Conservation (phyloP, 192 early-diverging fungal species). For the Coemansia asiatica region DNA sequence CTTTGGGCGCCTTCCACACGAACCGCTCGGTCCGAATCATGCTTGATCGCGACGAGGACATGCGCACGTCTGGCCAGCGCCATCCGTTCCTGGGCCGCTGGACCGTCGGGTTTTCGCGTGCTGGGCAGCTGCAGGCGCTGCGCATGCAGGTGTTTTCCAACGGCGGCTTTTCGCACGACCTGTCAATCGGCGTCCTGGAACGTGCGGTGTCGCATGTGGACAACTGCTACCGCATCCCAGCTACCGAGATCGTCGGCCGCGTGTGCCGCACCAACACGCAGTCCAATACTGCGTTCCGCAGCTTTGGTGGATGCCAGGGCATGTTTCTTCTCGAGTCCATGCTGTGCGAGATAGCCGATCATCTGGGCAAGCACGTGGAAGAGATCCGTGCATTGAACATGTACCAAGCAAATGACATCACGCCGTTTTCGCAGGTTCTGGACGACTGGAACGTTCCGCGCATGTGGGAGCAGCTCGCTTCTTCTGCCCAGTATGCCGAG, state of each 20-base stretch:
- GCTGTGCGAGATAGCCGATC: slow-evolving; percentile 77
- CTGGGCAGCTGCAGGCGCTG: slow-evolving; percentile 67
- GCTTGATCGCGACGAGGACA: slow-evolving; percentile 85
- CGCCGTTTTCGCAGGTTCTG: slow-evolving; percentile 70
- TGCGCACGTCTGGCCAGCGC: slow-evolving; percentile 69
- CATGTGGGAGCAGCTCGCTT: slow-evolving; percentile 69
- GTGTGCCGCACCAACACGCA: slow-evolving; percentile 81
- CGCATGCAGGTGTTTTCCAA: slow-evolving; percentile 63
- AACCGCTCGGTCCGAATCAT: slow-evolving; percentile 69
- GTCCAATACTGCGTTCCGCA: slow-evolving; percentile 85
- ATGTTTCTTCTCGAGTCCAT: slow-evolving; percentile 79
- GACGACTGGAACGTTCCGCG: slow-evolving; percentile 70
- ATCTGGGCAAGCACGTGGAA: slow-evolving; percentile 62
- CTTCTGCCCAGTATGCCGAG: slow-evolving; percentile 53
- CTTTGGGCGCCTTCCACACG: slow-evolving; percentile 70
- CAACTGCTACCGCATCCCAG: slow-evolving; percentile 77
- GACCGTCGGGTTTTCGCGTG: slow-evolving; percentile 68
- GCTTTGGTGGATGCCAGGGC: slow-evolving; percentile 85
- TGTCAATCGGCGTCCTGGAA: slow-evolving; percentile 70
- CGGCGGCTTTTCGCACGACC: slow-evolving; percentile 66
- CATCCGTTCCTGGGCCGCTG: slow-evolving; percentile 81
- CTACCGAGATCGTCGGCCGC: slow-evolving; percentile 64
- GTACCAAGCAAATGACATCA: slow-evolving; percentile 67
- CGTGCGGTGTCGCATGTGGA: slow-evolving; percentile 73
- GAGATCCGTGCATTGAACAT: slow-evolving; percentile 68